Conservation (phyloP, 2,329 filamentous ascomycete genomes). For the Curvularia verruculosa region DNA sequence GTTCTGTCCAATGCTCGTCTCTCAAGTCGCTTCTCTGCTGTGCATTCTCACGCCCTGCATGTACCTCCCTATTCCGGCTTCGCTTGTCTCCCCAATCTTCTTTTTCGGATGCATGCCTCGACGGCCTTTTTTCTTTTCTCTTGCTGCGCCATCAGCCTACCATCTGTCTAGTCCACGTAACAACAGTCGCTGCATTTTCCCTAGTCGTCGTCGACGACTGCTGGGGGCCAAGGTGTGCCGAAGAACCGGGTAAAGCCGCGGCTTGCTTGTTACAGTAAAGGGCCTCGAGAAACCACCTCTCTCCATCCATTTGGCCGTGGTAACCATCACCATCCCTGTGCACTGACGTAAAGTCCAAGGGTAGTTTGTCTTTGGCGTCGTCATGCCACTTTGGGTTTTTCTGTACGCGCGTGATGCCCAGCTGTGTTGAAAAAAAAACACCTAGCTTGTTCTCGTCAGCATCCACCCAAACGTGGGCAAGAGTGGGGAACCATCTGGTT, state of each 20-base stretch:
- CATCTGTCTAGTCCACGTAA: not conserved
- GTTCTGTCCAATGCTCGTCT: not conserved
- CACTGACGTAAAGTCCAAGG: slow-evolving; percentile 5
- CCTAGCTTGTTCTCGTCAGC: not conserved
- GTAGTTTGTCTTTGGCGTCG: not conserved
- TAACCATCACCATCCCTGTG: not conserved
- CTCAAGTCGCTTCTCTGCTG: not conserved
- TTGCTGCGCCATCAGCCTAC: not conserved
- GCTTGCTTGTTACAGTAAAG: slow-evolving; percentile 11
- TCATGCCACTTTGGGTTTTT: not conserved
- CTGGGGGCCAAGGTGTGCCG: not conserved
- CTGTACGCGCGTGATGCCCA: slow-evolving; percentile 1
- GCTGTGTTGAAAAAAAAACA: not conserved
- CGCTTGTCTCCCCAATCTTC: slow-evolving; percentile 11
- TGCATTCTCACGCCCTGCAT: slow-evolving; percentile 20
- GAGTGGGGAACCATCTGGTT: not conserved
- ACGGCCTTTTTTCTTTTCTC: not conserved
- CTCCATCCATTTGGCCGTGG: not conserved
- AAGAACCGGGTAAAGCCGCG: slow-evolving; percentile 7
- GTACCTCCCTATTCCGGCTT: slow-evolving; percentile 18
- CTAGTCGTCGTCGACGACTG: not conserved
- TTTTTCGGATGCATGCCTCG: slow-evolving; percentile 13
- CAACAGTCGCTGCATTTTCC: not conserved
- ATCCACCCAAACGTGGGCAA: not conserved
- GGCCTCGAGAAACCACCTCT: not conserved